Percentiles rank a stretch among this genome's conserved stretches.
Evolutionary conservation across 495 filamentous ascomycete genomes (phyloP).

Genomic region (Tuber melanosporum): DNA sequence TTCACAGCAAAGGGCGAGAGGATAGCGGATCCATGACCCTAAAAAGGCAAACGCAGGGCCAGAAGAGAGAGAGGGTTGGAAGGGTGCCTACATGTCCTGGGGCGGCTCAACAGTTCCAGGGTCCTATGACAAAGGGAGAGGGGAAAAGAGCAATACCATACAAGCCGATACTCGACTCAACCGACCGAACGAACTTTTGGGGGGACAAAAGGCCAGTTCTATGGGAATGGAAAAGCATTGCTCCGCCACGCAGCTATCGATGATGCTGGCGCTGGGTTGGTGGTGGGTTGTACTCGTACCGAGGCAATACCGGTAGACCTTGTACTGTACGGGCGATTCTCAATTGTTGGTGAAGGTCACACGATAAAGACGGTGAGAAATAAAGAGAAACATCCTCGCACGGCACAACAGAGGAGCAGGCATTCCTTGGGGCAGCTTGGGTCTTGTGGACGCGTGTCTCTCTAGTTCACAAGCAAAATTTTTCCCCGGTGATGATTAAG

Average conservation of each 20-base stretch:
- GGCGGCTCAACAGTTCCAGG: neutral
- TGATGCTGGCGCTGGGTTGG: neutral
- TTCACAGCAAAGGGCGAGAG: neutral
- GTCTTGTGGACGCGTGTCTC: neutral
- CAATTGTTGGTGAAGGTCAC: neutral
- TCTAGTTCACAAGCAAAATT: neutral
- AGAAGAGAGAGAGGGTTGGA: neutral
- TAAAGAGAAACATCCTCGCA: neutral
- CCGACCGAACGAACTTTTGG: neutral
- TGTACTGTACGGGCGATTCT: neutral
- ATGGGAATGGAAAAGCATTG: neutral
- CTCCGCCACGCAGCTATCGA: neutral
- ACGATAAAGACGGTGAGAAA: neutral
- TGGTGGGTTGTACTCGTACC: neutral
- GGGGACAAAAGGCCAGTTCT: neutral
- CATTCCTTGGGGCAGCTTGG: neutral
- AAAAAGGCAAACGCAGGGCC: conserved; percentile 1
- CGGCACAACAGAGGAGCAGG: neutral
- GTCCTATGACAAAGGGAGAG: neutral
- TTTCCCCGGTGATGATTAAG: neutral
- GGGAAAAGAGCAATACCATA: neutral
- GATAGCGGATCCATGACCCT: neutral
- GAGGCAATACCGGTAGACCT: neutral
- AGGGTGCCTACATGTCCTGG: neutral
- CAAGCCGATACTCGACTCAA: neutral